Evolutionary conservation across 495 filamentous ascomycete genomes (phyloP).

Genomic region (Thozetella sp.): DNA sequence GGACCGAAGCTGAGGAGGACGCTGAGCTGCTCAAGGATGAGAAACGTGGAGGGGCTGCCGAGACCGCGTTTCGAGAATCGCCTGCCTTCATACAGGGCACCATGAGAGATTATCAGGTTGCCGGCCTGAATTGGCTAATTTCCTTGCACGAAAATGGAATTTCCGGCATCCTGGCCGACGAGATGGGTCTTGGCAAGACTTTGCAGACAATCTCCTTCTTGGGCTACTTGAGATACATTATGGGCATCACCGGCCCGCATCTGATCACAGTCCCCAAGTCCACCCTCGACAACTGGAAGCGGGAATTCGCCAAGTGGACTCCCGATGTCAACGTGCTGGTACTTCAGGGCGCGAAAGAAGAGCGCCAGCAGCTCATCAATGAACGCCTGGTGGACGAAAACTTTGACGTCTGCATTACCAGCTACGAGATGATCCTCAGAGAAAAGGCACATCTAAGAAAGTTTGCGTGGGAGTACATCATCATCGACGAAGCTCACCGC

Average conservation of each 20-base stretch:
- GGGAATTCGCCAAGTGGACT: constrained; percentile 92
- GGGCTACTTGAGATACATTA: constrained; percentile 89
- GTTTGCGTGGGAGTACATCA: constrained; percentile 99
- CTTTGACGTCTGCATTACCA: constrained; percentile 47
- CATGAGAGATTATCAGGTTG: constrained; percentile 96
- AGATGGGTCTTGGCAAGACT: constrained; percentile 97
- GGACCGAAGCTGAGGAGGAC: constrained; percentile 98
- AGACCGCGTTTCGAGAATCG: constrained; percentile 91
- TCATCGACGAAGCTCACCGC: constrained; percentile 98
- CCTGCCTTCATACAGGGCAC: constrained; percentile 83
- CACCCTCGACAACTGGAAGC: constrained; percentile 97
- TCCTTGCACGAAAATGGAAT: constrained; percentile 98
- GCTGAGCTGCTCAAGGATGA: constrained; percentile 93
- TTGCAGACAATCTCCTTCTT: constrained; percentile 89
- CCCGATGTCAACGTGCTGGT: constrained; percentile 95
- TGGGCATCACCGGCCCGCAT: constrained; percentile 89
- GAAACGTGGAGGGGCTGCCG: constrained; percentile 78
- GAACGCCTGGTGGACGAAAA: constrained; percentile 86
- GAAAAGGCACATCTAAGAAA: constrained; percentile 96
- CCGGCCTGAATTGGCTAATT: constrained; percentile 96
- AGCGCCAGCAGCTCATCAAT: constrained; percentile 84
- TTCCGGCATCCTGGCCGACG: constrained; percentile 94
- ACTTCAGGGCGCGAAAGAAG: constrained; percentile 93
- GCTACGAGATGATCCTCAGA: constrained; percentile 64
- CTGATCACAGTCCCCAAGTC: constrained; percentile 94